Evolutionary conservation across 1,139 yeast genomes (phyloP).

Genomic region (Hansenula sp.): DNA sequence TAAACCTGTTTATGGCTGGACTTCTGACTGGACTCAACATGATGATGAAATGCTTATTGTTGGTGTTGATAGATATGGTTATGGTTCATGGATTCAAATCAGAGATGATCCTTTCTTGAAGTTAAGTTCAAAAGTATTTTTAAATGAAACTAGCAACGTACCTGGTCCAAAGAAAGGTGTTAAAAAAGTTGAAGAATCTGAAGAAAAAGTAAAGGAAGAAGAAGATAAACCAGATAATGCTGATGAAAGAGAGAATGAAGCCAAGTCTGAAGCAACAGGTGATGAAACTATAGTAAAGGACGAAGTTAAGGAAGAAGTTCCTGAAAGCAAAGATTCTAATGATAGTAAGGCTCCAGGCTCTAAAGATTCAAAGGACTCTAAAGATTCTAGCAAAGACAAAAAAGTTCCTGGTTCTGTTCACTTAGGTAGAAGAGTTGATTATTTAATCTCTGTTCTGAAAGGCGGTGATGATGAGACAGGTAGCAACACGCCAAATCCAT

Average conservation of each 20-base stretch:
- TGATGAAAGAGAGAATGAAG: constrained; percentile 29
- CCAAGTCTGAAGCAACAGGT: constrained; percentile 9
- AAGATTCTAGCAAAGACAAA: constrained; percentile 29
- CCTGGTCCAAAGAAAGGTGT: constrained; percentile 20
- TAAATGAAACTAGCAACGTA: constrained; percentile 36
- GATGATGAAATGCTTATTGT: constrained; percentile 86
- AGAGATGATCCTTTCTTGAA: constrained; percentile 94
- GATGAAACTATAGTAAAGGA: constrained; percentile 7
- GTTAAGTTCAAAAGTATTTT: constrained; percentile 75
- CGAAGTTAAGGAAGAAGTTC: constrained; percentile 10
- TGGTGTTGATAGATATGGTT: constrained; percentile 91
- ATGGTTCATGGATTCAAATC: constrained; percentile 92
- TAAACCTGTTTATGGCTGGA: constrained; percentile 89
- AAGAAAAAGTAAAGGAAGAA: constrained; percentile 25
- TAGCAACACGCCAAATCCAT: constrained; percentile 21
- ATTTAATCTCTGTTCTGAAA: constrained; percentile 65
- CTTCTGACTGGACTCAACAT: constrained; percentile 74
- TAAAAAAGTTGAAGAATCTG: constrained; percentile 25
- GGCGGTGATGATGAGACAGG: constrained; percentile 42
- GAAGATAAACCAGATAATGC: constrained; percentile 23
- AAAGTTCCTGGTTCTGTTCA: constrained; percentile 93
- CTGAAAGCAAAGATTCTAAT: neutral
- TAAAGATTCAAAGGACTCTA: constrained; percentile 3
- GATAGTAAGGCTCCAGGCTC: neutral
- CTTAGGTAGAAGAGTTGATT: constrained; percentile 90